Evolutionary conservation across 345 rosid species (phyloP), one percentile per base, ranked within the genome.

Genomic region (Euphorbia peplus): DNA sequence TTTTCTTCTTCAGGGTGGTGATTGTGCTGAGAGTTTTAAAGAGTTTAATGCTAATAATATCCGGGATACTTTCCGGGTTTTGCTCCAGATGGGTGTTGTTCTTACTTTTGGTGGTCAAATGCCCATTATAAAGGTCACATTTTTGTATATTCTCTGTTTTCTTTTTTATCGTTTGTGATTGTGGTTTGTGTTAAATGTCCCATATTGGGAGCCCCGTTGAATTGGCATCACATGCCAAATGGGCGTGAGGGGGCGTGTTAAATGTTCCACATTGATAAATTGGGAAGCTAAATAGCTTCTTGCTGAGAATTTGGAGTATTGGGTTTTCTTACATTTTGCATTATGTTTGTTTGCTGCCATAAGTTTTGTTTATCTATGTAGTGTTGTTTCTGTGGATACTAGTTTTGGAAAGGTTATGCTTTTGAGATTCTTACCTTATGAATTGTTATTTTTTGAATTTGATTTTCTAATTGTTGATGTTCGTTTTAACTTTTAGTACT

Each of bases 11-110:
- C 91, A 84, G 69, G 91, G 88, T 1, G 88, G 91, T 39, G 90
- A 86, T 63, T 86, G 90, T 19, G 88, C 90, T 0, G 90, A 86
- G 85, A 86, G 88, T 69, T 86, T 86, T 63, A 84, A 84, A 67
- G 87, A 86, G 58, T 84, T 82, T 42, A 82, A 84, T 37, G 87
- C 81, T 47, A 74, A 76, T 72, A 86, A 84, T 71, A 84, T 86
- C 53, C 69, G 90, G 37, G 88, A 86, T 68, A 84, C 90, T 18
- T 86, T 86, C 69, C 74, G 88, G 70, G 84, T 86, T 70, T 79
- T 86, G 75, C 82, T 86, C 5, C 90, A 86, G 76, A 86, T 86
- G 91, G 85, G 91, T 8, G 79, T 86, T 51, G 91, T 81, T 70
- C 91, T 86, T 70, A 86, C 83, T 75, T 86, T 86, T 13, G 88